A percentile compares a stretch with the other conserved stretches of the same genome.
Conservation (phyloP, 179 eudicot genomes). For the Vitellaria paradoxa region DNA sequence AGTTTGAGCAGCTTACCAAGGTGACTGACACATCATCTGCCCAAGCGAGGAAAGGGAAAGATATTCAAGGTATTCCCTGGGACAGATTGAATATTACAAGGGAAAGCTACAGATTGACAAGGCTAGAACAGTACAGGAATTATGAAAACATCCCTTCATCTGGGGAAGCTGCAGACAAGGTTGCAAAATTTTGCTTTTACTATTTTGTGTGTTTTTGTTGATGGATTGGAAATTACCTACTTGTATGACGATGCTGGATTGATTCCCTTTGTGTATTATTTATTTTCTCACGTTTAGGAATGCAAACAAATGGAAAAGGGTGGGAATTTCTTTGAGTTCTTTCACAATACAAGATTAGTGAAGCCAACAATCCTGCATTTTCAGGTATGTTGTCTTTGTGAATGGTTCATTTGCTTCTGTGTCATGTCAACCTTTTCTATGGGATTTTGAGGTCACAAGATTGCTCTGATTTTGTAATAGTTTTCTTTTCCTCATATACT, state of each 20-base stretch:
- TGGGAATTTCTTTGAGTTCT: constrained; percentile 69
- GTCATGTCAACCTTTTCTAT: not conserved
- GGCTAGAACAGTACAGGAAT: constrained; percentile 79
- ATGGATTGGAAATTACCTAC: not conserved
- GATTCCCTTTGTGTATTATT: not conserved
- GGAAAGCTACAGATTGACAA: constrained; percentile 62
- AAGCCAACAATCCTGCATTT: constrained; percentile 90
- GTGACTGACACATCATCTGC: constrained; percentile 84
- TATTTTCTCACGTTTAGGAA: constrained; percentile 33
- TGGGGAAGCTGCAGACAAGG: constrained; percentile 69
- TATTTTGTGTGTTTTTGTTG: not conserved
- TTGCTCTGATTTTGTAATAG: not conserved
- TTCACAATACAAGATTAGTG: constrained; percentile 73
- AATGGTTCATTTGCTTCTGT: not conserved
- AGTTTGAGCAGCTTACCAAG: constrained; percentile 49
- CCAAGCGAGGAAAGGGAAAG: constrained; percentile 83
- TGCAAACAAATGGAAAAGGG: constrained; percentile 59
- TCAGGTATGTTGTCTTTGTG: constrained; percentile 49
- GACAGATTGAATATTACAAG: constrained; percentile 69
- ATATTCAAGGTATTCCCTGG: constrained; percentile 94
- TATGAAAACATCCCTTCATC: constrained; percentile 72
- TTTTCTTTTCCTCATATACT: not conserved
- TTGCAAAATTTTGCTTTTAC: constrained; percentile 14
- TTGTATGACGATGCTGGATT: constrained; percentile 1
- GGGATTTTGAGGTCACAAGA: not conserved